Evolutionary conservation across 192 early-diverging fungal genomes (phyloP).

Genomic region (Rhizophagus sp.): DNA sequence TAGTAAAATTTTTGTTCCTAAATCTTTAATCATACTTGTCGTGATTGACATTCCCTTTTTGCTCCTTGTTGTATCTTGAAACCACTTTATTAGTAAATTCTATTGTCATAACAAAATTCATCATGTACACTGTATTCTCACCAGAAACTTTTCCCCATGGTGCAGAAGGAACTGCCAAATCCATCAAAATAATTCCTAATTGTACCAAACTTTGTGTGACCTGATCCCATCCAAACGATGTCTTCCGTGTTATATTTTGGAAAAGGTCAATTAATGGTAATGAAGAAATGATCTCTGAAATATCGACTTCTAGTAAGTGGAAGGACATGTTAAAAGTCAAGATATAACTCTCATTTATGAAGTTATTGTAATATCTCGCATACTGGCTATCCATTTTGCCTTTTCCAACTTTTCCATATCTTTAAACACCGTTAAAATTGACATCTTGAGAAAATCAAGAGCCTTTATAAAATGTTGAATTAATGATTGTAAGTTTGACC

Average conservation of each 20-base stretch:
- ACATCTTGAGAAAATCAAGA: conserved; percentile 50
- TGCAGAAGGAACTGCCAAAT: conserved; percentile 39
- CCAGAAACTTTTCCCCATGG: conserved; percentile 24
- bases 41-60: conserved; percentile 31
- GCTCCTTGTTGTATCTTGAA: neutral
- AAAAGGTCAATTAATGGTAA: conserved; percentile 35
- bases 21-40: conserved; percentile 36
- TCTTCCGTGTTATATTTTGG: conserved; percentile 45
- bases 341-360: neutral
- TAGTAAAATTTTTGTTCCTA: conserved; percentile 48
- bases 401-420: conserved; percentile 48
- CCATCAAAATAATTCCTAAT: conserved; percentile 51
- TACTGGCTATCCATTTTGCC: conserved; percentile 47
- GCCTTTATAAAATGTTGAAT: conserved; percentile 26
- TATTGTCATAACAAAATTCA: neutral
- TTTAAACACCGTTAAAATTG: conserved; percentile 46
- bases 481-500: neutral
- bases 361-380: neutral
- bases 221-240: conserved; percentile 56
- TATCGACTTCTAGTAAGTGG: conserved; percentile 14
- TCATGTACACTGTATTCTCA: neutral
- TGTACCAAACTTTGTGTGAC: conserved; percentile 54
- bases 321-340: neutral
- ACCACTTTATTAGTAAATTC: neutral
- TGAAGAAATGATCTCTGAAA: conserved; percentile 34